Conservation (phyloP, 179 eudicot genomes). For the Beta lomatogona region DNA sequence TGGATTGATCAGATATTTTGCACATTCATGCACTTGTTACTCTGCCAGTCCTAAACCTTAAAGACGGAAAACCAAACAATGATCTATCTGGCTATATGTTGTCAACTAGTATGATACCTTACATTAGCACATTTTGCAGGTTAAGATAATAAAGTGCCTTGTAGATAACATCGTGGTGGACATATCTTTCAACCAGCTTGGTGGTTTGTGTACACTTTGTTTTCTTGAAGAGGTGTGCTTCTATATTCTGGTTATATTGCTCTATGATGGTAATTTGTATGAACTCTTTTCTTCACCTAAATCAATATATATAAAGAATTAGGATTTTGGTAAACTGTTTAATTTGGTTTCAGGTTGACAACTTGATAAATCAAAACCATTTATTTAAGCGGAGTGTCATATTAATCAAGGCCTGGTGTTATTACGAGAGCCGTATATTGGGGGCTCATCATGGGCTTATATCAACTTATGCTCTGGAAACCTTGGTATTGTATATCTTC, state of each 20-base stretch:
- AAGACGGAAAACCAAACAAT: not conserved
- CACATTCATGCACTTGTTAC: not conserved
- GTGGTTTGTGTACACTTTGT: slow-evolving; percentile 96
- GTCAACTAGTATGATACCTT: not conserved
- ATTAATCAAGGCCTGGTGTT: slow-evolving; percentile 98
- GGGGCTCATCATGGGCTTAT: slow-evolving; percentile 99
- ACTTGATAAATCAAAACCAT: slow-evolving; percentile 79
- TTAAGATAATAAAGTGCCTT: slow-evolving; percentile 91
- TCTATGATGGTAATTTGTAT: slow-evolving; percentile 16
- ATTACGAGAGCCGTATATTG: slow-evolving; percentile 93
- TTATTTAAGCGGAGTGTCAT: slow-evolving; percentile 94
- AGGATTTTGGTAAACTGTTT: slow-evolving; percentile 1
- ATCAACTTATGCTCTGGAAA: slow-evolving; percentile 96
- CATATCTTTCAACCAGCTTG: slow-evolving; percentile 95
- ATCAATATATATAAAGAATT: not conserved
- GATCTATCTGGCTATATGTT: not conserved
- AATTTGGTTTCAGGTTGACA: slow-evolving; percentile 59
- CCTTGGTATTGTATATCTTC: slow-evolving; percentile 94
- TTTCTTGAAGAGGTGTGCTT: slow-evolving; percentile 87
- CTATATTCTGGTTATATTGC: slow-evolving; percentile 18
- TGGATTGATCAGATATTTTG: not conserved
- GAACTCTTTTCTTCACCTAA: not conserved
- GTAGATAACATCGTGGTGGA: slow-evolving; percentile 97
- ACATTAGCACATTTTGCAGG: slow-evolving; percentile 49
- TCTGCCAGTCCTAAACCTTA: slow-evolving; percentile 1